Conservation (phyloP, 208 protist genomes). For the Balamuthia mandrillaris region DNA sequence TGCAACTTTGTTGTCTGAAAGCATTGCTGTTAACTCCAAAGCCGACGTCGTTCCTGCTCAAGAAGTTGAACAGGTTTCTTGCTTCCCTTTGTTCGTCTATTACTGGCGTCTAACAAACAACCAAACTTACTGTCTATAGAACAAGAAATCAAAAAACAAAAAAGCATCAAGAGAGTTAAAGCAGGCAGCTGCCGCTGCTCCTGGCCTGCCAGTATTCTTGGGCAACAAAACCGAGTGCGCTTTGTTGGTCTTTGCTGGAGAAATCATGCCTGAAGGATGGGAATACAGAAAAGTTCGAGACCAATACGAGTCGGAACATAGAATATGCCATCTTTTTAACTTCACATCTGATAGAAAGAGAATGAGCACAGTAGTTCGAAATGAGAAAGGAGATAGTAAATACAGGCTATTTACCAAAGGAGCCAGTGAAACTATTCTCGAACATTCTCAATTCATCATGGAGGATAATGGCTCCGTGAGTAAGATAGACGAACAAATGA, state of each 20-base stretch:
- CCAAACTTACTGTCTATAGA: too few relatives aligned
- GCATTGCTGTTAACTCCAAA: slow-evolving; percentile 63
- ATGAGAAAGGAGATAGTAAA: too few relatives aligned
- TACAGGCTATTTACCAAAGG: slow-evolving; percentile 63
- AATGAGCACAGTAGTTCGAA: too few relatives aligned
- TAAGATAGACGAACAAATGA: too few relatives aligned
- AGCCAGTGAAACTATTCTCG: slow-evolving; percentile 73
- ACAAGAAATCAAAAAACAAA: too few relatives aligned
- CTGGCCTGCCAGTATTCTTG: too few relatives aligned
- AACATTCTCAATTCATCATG: slow-evolving; percentile 33
- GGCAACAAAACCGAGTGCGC: slow-evolving; percentile 84
- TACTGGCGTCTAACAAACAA: too few relatives aligned
- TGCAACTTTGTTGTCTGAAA: slow-evolving; percentile 36
- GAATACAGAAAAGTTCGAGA: not conserved
- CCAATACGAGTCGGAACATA: slow-evolving; percentile 59
- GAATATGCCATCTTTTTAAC: too few relatives aligned
- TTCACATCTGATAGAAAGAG: not conserved
- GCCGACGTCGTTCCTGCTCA: not conserved
- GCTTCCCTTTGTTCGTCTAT: not conserved
- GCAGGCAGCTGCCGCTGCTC: too few relatives aligned
- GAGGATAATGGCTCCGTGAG: not conserved
- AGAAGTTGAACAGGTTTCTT: not conserved
- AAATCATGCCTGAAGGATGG: slow-evolving; percentile 28
- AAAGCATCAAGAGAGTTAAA: too few relatives aligned
- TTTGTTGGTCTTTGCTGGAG: slow-evolving; percentile 58